A percentile compares a stretch with the other conserved stretches of the same genome.
phyloP scores from a whole-genome alignment of 371 early-diverging fungal species.

The Blakeslea trispora region DNA sequence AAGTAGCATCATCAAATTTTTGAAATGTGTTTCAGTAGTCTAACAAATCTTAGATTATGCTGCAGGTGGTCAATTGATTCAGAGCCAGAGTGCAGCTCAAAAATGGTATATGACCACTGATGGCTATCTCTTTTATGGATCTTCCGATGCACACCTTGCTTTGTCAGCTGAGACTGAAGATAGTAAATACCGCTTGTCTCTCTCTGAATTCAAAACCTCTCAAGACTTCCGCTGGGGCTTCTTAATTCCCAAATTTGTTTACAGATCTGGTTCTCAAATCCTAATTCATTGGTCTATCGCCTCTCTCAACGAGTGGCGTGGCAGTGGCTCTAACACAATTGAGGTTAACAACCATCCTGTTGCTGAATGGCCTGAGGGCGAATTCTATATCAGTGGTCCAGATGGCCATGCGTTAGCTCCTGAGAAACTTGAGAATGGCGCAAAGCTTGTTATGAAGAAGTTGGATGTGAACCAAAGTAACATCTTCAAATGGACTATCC shows the following conservation, averaged over 20 bases:
- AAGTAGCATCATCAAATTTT: conserved; percentile 14
- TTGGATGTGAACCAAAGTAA: conserved; percentile 19
- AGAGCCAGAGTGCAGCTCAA: conserved; percentile 14
- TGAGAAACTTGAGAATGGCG: conserved; percentile 34
- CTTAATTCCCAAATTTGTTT: conserved; percentile 29
- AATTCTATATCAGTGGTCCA: conserved; percentile 37
- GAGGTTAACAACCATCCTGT: conserved; percentile 18
- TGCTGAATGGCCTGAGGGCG: conserved; percentile 42
- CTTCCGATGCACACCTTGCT: conserved; percentile 25
- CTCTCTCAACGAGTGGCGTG: conserved; percentile 24
- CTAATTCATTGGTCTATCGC: conserved; percentile 28
- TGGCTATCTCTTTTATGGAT: conserved; percentile 27
- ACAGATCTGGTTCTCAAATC: conserved; percentile 22
- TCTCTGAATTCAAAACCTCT: conserved; percentile 15
- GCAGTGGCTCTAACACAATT: not conserved
- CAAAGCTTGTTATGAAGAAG: conserved; percentile 33
- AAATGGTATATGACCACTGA: conserved; percentile 29
- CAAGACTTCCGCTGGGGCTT: conserved; percentile 30
- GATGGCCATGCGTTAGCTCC: conserved; percentile 37
- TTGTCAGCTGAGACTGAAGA: conserved; percentile 21
- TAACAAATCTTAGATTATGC: conserved; percentile 12
- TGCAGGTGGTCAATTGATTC: conserved; percentile 21
- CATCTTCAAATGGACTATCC: conserved; percentile 46
- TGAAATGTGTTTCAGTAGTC: not conserved
- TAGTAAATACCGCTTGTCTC: conserved; percentile 15